Conservation (phyloP, 768 basidiomycete genomes). For the Dioszegia hungarica region DNA sequence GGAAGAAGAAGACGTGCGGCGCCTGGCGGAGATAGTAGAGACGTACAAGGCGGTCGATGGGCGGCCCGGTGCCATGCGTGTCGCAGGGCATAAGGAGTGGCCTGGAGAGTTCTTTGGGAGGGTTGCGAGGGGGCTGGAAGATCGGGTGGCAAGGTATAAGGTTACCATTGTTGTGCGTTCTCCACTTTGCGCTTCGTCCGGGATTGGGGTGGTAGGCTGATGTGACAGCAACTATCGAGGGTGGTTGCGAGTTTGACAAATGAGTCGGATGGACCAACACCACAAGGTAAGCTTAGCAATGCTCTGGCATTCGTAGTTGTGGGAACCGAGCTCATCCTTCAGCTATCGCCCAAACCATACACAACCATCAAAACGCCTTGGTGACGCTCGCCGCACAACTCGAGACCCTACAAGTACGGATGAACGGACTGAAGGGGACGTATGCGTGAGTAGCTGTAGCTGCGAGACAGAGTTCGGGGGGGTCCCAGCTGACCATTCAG, state of each 20-base stretch:
- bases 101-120: constrained; percentile 37
- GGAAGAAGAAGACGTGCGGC: constrained; percentile 29
- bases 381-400: constrained; percentile 32
- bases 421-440: constrained; percentile 22
- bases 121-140: constrained; percentile 26
- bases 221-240: constrained; percentile 34
- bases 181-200: not conserved
- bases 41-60: constrained; percentile 29
- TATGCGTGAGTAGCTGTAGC: constrained; percentile 23
- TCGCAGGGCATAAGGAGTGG: constrained; percentile 32
- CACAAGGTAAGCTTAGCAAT: constrained; percentile 18
- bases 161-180: constrained; percentile 31
- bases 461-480: too few species aligned
- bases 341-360: constrained; percentile 39
- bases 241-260: constrained; percentile 20
- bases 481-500: constrained; percentile 6
- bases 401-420: constrained; percentile 25
- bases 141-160: constrained; percentile 30
- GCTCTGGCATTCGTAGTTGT: not conserved
- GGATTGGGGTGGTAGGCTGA: not conserved
- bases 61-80: constrained; percentile 23
- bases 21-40: constrained; percentile 36
- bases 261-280: constrained; percentile 27
- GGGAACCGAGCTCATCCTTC: not conserved
- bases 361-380: constrained; percentile 38